Percentiles rank a stretch among this genome's conserved stretches.
phyloP scores from a whole-genome alignment of 2,329 filamentous ascomycete species.

The Aureobasidium sp. region DNA sequence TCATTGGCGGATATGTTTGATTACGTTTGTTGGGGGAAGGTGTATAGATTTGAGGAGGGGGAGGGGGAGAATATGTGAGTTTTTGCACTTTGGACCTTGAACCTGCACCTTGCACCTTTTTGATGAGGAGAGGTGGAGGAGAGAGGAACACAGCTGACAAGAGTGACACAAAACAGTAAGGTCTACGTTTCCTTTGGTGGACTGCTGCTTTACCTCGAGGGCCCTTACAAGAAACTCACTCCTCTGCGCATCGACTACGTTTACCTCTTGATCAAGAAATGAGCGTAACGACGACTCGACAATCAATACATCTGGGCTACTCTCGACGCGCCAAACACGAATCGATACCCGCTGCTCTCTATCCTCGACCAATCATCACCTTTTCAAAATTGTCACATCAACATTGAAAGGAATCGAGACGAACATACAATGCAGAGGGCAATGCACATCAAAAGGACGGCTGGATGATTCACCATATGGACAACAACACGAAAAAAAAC shows the following conservation, averaged over 20 bases:
- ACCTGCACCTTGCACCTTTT: constrained; percentile 38
- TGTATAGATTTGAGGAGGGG: constrained; percentile 79
- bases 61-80: constrained; percentile 63
- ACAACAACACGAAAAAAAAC: not conserved
- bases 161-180: constrained; percentile 39
- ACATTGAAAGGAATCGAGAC: too few species aligned
- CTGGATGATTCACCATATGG: too few species aligned
- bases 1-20: constrained; percentile 71
- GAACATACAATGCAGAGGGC: too few species aligned
- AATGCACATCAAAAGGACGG: too few species aligned
- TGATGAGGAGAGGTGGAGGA: too few species aligned
- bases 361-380: too few species aligned
- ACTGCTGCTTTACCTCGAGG: constrained; percentile 79
- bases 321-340: too few species aligned
- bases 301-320: too few species aligned
- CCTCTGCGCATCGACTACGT: constrained; percentile 86
- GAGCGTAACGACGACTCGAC: constrained; percentile 11
- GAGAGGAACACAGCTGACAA: too few species aligned
- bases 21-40: constrained; percentile 82
- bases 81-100: too few species aligned
- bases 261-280: constrained; percentile 93
- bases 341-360: too few species aligned
- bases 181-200: constrained; percentile 93
- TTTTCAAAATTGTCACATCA: too few species aligned
- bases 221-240: constrained; percentile 91